These are phyloP conservation scores for Arthroderma sp. DNA, from an alignment of 2,329 filamentous ascomycete species.

Conservation along the genomic window DNA sequence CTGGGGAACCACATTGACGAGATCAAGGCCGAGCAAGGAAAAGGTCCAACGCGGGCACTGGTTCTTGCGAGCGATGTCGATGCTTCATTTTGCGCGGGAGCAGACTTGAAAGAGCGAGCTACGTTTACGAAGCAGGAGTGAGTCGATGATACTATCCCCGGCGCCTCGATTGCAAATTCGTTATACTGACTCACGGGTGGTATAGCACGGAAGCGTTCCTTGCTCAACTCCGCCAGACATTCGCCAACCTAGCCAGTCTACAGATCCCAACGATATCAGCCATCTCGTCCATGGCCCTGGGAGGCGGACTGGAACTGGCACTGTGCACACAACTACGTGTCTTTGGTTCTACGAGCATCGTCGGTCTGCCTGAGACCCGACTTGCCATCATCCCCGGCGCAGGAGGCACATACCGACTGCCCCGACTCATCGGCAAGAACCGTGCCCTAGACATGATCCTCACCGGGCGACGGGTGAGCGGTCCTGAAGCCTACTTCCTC, in stretches of 20 bases:
- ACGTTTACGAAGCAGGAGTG: slow-evolving; percentile 69
- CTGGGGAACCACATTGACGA: slow-evolving; percentile 61
- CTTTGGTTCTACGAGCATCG: slow-evolving; percentile 61
- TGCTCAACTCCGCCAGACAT: slow-evolving; percentile 59
- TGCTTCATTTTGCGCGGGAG: slow-evolving; percentile 80
- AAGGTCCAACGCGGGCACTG: slow-evolving; percentile 59
- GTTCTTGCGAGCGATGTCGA: slow-evolving; percentile 79
- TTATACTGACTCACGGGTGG: slow-evolving; percentile 6
- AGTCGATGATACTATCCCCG: slow-evolving; percentile 19
- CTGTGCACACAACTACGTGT: slow-evolving; percentile 83
- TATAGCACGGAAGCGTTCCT: slow-evolving; percentile 70
- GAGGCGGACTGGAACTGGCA: slow-evolving; percentile 86
- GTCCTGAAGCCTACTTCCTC: slow-evolving; percentile 77
- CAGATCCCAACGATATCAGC: slow-evolving; percentile 84
- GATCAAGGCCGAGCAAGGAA: slow-evolving; percentile 49
- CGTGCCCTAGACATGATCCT: slow-evolving; percentile 84
- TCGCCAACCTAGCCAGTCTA: slow-evolving; percentile 59
- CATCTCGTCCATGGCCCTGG: slow-evolving; percentile 73
- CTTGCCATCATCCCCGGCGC: slow-evolving; percentile 91
- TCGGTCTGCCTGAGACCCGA: slow-evolving; percentile 82
- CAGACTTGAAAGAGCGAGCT: slow-evolving; percentile 79
- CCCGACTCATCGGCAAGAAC: slow-evolving; percentile 62
- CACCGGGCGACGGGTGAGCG: slow-evolving; percentile 74
- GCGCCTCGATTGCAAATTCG: background rate
- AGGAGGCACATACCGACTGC: slow-evolving; percentile 81